Conservation (phyloP, 148 eudicot genomes). For the Diospyros kaki region DNA sequence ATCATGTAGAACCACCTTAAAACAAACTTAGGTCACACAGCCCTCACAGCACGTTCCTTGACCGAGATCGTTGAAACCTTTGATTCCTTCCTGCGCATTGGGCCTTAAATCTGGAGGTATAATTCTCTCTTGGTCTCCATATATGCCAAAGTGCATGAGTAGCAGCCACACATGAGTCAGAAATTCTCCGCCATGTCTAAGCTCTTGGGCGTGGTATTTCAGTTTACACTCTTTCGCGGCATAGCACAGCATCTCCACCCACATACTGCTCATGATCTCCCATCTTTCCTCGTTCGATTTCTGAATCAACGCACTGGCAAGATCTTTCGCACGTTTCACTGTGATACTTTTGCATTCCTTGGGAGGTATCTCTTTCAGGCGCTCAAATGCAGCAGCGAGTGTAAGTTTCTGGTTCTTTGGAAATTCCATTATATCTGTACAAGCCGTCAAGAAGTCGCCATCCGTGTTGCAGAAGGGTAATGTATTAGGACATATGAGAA, state of each 20-base stretch:
- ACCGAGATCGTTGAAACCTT: too few relatives aligned
- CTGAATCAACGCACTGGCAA: not conserved
- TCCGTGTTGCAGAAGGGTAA: not conserved
- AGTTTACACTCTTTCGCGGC: constrained; percentile 36
- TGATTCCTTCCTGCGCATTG: too few relatives aligned
- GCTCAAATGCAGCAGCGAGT: not conserved
- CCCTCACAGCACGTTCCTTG: too few relatives aligned
- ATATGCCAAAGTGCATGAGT: constrained; percentile 39
- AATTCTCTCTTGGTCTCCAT: constrained; percentile 27
- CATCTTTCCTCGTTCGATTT: not conserved
- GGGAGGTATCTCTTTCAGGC: too few relatives aligned
- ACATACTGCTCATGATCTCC: constrained; percentile 22
- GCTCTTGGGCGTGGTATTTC: constrained; percentile 35
- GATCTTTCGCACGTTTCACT: not conserved
- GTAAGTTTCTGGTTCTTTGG: not conserved
- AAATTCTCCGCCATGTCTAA: constrained; percentile 43
- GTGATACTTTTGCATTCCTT: not conserved
- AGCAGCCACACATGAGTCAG: constrained; percentile 49
- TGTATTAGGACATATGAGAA: not conserved
- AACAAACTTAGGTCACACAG: too few relatives aligned
- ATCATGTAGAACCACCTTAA: too few relatives aligned
- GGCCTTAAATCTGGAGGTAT: too few relatives aligned
- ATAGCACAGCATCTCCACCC: constrained; percentile 41
- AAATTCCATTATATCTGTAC: not conserved
- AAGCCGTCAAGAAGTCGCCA: not conserved